Base-by-base conservation (phyloP, 2,329 filamentous ascomycete species). In the Phaeosphaeria sp. region DNA sequence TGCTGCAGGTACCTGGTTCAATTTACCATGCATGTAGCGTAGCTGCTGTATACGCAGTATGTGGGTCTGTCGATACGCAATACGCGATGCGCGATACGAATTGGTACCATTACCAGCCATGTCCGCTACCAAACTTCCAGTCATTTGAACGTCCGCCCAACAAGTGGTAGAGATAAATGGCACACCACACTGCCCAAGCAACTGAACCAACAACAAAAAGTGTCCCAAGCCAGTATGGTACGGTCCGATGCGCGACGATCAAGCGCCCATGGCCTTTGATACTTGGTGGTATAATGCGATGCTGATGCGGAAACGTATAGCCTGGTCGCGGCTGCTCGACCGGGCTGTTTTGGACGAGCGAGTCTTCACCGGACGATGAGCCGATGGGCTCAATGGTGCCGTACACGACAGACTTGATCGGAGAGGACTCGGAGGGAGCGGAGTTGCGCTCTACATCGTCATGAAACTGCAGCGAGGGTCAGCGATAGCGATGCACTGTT, bases 261-360 rank as follows among this genome's bases (percentile, higher is more conserved):
- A 67, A 48, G 2, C 64, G 65, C 1, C 67, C 66, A 49, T 70
- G 65, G 1, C 67, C 65, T 11, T 50, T 65, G 47, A 70, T 68
- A 27, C 56, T 65, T 13, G 67, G 65, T 9, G 67, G 67, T 13
- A 65, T 62, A 55, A 70, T 70, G 58, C 65, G 62, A 52, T 63
- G 61, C 11, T 62, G 64, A n/a, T 65, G 46, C 6, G 59, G 58
- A 17, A 55, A 54, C 21, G 60, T 53, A 47, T 63, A 64, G 47
- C 47, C 56, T 18, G 50, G 58, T 9, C 56, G 63, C 2, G 47
- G 55, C 6, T 43, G 22, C 21, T 53, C 46, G 41, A 57, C 53
- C 6, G 58, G 62, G 48, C 54, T 61, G 47, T 66, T 47, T 22
- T 57, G 41, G 54, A 64, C 33, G 23, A 46, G 58, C 10, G 65